Percentiles rank a stretch among this genome's conserved stretches.
Conservation (phyloP, 2,329 filamentous ascomycete genomes). For the Allantophomopsis cytisporea region DNA sequence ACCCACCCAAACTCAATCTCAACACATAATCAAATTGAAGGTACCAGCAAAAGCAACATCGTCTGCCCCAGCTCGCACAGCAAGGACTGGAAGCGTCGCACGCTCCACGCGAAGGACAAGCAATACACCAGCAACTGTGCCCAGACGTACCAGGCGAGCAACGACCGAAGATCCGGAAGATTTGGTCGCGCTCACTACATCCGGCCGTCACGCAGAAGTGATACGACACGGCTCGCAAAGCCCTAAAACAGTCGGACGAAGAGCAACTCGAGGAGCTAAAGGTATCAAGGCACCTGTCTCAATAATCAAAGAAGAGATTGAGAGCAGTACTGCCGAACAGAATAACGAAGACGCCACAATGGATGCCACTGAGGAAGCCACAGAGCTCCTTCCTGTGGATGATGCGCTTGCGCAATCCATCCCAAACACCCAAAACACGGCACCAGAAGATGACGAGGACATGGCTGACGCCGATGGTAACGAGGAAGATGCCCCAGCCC, state of each 20-base stretch:
- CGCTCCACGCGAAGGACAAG: slow-evolving; percentile 6
- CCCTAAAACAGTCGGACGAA: slow-evolving; percentile 32
- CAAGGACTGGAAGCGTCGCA: slow-evolving; percentile 15
- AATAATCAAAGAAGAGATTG: slow-evolving; percentile 19
- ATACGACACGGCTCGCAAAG: slow-evolving; percentile 33
- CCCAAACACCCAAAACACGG: too few species aligned
- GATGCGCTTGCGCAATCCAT: too few species aligned
- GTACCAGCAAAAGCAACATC: slow-evolving; percentile 7
- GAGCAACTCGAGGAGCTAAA: slow-evolving; percentile 15
- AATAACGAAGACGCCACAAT: slow-evolving; percentile 5
- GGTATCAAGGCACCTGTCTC: slow-evolving; percentile 15
- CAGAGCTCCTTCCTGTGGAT: too few species aligned
- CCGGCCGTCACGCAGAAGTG: slow-evolving; percentile 40
- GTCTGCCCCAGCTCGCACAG: slow-evolving; percentile 7
- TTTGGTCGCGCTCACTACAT: slow-evolving; percentile 43
- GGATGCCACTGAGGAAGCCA: slow-evolving; percentile 11
- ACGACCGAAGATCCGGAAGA: slow-evolving; percentile 38
- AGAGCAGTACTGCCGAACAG: slow-evolving; percentile 18
- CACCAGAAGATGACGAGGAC: slow-evolving; percentile 1
- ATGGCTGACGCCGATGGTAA: slow-evolving; percentile 5
- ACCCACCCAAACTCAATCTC: slow-evolving; percentile 15
- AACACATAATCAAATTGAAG: slow-evolving; percentile 15
- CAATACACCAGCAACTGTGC: slow-evolving; percentile 11
- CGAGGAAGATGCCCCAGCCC: slow-evolving; percentile 6
- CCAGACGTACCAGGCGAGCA: slow-evolving; percentile 15